Evolutionary conservation across 1,284 basidiomycete species (phyloP).

Genomic region (Puccinia novopanici): DNA sequence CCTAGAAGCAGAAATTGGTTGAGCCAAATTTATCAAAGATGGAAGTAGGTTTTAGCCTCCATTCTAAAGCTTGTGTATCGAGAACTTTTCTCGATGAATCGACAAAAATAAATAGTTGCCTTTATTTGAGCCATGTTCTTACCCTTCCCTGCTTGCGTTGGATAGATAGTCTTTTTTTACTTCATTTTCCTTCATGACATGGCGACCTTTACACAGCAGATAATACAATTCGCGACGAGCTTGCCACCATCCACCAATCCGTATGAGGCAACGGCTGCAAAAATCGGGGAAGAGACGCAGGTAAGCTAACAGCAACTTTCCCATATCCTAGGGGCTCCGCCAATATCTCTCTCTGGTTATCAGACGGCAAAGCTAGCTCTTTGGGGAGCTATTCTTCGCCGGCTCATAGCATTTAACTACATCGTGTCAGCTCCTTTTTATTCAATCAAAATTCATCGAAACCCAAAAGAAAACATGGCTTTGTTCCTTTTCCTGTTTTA

Average conservation of each 20-base stretch:
- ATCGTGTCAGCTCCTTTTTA: neutral
- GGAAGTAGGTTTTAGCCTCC: neutral
- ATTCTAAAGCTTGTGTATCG: too few species aligned
- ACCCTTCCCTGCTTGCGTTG: neutral
- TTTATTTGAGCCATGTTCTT: neutral
- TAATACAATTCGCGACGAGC: neutral
- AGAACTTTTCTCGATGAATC: too few species aligned
- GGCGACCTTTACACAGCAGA: neutral
- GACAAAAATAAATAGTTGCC: too few species aligned
- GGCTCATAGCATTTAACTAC: neutral
- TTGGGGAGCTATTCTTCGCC: neutral
- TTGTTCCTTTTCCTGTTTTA: neutral
- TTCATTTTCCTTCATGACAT: neutral
- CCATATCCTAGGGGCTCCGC: neutral
- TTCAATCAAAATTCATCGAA: neutral
- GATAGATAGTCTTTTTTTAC: neutral
- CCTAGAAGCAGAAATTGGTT: too few species aligned
- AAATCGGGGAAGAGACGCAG: neutral
- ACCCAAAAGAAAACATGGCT: neutral
- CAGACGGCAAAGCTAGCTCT: neutral
- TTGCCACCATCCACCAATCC: neutral
- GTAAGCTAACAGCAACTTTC: neutral
- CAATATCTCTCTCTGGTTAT: neutral
- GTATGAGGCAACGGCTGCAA: constrained; percentile 6
- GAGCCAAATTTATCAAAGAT: neutral